phyloP scores from a whole-genome alignment of 2,329 filamentous ascomycete genomes.

The Fusarium poae region DNA sequence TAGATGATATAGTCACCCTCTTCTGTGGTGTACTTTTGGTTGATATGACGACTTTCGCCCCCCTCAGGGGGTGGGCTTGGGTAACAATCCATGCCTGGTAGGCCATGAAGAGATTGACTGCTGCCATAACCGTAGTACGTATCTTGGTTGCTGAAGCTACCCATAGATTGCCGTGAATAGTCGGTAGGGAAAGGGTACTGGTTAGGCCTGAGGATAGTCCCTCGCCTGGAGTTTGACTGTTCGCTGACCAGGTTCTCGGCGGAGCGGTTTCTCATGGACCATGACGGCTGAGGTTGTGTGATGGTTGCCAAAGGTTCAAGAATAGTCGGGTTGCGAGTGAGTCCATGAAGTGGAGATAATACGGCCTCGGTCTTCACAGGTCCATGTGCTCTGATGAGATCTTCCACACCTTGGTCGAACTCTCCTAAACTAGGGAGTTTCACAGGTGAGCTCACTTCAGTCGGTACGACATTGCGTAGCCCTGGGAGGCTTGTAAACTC shows the following conservation, averaged over 20 bases:
- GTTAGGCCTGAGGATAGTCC: slow-evolving; percentile 31
- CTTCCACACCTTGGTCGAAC: slow-evolving; percentile 57
- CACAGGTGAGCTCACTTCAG: slow-evolving; percentile 37
- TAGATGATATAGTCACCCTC: slow-evolving; percentile 61
- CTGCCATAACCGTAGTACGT: slow-evolving; percentile 42
- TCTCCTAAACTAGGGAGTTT: slow-evolving; percentile 55
- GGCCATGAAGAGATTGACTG: slow-evolving; percentile 45
- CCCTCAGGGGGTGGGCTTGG: slow-evolving; percentile 55
- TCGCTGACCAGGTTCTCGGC: slow-evolving; percentile 24
- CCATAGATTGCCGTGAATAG: slow-evolving; percentile 35
- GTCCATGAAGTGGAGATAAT: slow-evolving; percentile 49
- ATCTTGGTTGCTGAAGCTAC: slow-evolving; percentile 40
- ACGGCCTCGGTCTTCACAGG: slow-evolving; percentile 47
- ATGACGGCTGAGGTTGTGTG: slow-evolving; percentile 27
- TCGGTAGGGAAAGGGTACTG: slow-evolving; percentile 40
- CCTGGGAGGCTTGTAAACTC: slow-evolving; percentile 48
- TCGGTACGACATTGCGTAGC: slow-evolving; percentile 33
- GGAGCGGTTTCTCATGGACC: slow-evolving; percentile 28
- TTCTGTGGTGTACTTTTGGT: slow-evolving; percentile 60
- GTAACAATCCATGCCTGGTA: slow-evolving; percentile 49
- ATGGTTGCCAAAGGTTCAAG: slow-evolving; percentile 42
- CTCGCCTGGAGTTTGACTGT: slow-evolving; percentile 27
- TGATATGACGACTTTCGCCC: slow-evolving; percentile 56
- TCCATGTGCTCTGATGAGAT: slow-evolving; percentile 52
- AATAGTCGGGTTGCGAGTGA: slow-evolving; percentile 42